A percentile compares a stretch with the other conserved stretches of the same genome.
Conservation (phyloP, 1,139 yeast genomes). For the Diutina siamensis region DNA sequence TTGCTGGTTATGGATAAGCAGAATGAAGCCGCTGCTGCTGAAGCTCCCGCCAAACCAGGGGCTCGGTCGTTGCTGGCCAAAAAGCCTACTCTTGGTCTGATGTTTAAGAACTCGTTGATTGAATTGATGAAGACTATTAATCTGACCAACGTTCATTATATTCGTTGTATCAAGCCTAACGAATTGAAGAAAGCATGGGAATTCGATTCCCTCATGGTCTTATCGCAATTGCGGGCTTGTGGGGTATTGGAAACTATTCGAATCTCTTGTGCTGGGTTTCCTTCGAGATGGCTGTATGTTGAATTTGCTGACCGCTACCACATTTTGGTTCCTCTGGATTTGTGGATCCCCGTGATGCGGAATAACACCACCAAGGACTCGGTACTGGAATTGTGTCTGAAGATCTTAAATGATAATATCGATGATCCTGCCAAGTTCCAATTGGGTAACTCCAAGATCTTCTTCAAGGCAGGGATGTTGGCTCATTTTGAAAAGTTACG, state of each 20-base stretch:
- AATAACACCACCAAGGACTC: slow-evolving; percentile 45
- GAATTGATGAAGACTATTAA: slow-evolving; percentile 89
- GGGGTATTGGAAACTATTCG: slow-evolving; percentile 96
- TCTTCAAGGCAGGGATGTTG: slow-evolving; percentile 92
- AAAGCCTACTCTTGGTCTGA: slow-evolving; percentile 90
- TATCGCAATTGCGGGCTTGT: slow-evolving; percentile 92
- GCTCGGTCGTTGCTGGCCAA: neutral
- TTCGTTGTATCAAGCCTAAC: slow-evolving; percentile 95
- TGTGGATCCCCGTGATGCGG: slow-evolving; percentile 54
- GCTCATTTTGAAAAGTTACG: slow-evolving; percentile 86
- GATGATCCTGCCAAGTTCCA: slow-evolving; percentile 64
- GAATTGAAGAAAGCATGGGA: slow-evolving; percentile 93
- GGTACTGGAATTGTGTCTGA: slow-evolving; percentile 53
- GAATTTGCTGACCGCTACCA: slow-evolving; percentile 90
- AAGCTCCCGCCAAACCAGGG: slow-evolving; percentile 17
- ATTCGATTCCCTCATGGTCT: slow-evolving; percentile 90
- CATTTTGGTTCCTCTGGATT: slow-evolving; percentile 59
- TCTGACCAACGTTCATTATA: slow-evolving; percentile 91
- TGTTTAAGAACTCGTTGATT: slow-evolving; percentile 83
- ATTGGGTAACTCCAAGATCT: slow-evolving; percentile 80
- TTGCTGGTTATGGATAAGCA: slow-evolving; percentile 54
- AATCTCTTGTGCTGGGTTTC: slow-evolving; percentile 96
- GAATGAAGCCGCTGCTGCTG: slow-evolving; percentile 40
- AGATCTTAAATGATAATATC: slow-evolving; percentile 53
- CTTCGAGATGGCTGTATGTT: slow-evolving; percentile 89